Evolutionary conservation across 116 monocot genomes (phyloP).

Genomic region (Trichopus zeylanicus): DNA sequence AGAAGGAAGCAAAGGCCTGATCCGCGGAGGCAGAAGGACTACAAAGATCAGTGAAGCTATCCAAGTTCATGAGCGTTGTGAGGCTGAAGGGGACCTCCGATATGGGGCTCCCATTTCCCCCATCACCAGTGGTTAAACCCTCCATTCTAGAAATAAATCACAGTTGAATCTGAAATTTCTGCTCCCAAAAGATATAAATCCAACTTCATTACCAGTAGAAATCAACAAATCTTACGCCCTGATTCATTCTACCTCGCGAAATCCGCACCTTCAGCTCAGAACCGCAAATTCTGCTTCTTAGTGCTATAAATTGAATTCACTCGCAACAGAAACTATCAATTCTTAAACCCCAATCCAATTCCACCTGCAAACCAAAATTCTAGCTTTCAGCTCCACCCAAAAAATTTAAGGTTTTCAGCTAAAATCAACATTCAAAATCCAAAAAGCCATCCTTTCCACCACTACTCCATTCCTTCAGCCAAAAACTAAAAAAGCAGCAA

Average conservation of each 20-base stretch:
- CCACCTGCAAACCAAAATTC: too few relatives aligned
- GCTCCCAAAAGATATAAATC: neutral
- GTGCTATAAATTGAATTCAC: too few relatives aligned
- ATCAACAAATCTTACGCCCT: neutral
- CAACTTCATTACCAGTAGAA: neutral
- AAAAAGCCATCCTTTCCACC: too few relatives aligned
- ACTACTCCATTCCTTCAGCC: too few relatives aligned
- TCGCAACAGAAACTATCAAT: too few relatives aligned
- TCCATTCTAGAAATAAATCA: constrained; percentile 31
- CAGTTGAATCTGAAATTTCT: neutral
- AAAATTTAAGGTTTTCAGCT: too few relatives aligned
- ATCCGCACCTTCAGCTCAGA: neutral
- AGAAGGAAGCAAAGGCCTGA: constrained; percentile 22
- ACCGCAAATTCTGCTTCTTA: too few relatives aligned
- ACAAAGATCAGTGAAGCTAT: constrained; percentile 37
- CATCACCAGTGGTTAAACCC: constrained; percentile 23
- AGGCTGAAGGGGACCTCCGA: constrained; percentile 47
- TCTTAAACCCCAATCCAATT: too few relatives aligned
- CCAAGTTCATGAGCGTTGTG: constrained; percentile 54
- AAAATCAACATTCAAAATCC: too few relatives aligned
- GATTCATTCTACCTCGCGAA: neutral
- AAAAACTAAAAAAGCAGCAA: too few relatives aligned
- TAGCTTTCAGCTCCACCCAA: too few relatives aligned
- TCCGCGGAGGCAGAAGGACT: constrained; percentile 23
- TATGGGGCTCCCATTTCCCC: constrained; percentile 19